These are phyloP conservation scores for Crithidia brevicula DNA, from an alignment of 208 protist genomes.

Conservation along the genomic window DNA sequence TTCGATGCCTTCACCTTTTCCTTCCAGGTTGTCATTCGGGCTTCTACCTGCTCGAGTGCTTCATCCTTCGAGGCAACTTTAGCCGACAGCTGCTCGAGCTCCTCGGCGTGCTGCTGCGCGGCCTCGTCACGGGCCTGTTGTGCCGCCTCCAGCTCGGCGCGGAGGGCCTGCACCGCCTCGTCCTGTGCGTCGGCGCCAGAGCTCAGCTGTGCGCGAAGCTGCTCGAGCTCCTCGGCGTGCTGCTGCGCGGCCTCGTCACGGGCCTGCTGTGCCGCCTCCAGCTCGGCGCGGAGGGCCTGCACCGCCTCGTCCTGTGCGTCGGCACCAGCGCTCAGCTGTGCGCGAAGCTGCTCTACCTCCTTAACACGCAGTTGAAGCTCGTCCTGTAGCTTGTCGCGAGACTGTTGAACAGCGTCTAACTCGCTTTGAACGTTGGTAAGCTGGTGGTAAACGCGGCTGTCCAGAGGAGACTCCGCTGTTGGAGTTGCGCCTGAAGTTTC, in stretches of 20 bases:
- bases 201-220: constrained; percentile 20
- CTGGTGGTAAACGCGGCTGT: constrained; percentile 1
- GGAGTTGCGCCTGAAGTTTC: background rate
- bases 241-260: constrained; percentile 10
- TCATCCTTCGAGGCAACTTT: too few species aligned
- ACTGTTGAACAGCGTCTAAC: constrained; percentile 1
- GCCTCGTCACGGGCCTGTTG: constrained; percentile 19
- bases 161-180: background rate
- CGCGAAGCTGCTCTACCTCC: constrained; percentile 11
- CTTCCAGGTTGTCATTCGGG: too few species aligned
- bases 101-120: background rate
- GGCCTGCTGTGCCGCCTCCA: constrained; percentile 1
- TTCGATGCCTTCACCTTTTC: too few species aligned
- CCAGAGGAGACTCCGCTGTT: background rate
- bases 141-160: constrained; percentile 5
- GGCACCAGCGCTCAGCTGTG: constrained; percentile 16
- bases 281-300: constrained; percentile 9
- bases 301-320: constrained; percentile 5
- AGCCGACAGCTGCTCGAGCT: too few species aligned
- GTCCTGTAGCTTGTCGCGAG: too few species aligned
- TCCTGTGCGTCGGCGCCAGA: constrained; percentile 6
- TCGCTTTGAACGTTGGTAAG: constrained; percentile 11
- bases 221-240: constrained; percentile 5
- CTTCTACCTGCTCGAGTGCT: background rate
- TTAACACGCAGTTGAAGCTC: constrained; percentile 8